phyloP scores from a whole-genome alignment of 2,329 filamentous ascomycete genomes.

The Dissoconium aciculare region DNA sequence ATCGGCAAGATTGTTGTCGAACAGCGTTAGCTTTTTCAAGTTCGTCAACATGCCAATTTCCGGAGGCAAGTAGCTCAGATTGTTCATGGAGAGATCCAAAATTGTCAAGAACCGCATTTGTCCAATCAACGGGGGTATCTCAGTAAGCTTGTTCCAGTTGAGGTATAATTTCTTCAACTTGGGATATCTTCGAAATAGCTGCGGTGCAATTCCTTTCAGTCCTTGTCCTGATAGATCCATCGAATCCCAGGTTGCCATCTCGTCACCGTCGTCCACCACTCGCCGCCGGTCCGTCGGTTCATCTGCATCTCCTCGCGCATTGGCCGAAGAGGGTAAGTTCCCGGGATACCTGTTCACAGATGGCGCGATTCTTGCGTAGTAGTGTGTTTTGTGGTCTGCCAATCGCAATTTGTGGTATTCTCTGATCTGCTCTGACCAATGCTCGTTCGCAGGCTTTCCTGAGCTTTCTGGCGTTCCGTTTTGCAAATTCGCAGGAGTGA shows the following conservation, averaged over 20 bases:
- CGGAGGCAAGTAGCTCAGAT: constrained; percentile 63
- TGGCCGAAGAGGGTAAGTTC: constrained; percentile 21
- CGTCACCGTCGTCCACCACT: constrained; percentile 42
- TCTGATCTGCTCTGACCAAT: constrained; percentile 81
- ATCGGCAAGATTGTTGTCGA: constrained; percentile 74
- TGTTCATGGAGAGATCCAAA: constrained; percentile 80
- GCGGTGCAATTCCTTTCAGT: constrained; percentile 61
- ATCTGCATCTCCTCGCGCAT: constrained; percentile 36
- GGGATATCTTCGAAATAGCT: constrained; percentile 65
- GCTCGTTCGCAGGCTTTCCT: constrained; percentile 46
- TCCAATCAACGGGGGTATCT: constrained; percentile 68
- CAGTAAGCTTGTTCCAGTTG: constrained; percentile 76
- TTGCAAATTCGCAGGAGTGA: constrained; percentile 42
- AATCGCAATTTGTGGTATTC: constrained; percentile 19
- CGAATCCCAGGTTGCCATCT: constrained; percentile 61
- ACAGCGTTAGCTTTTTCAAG: constrained; percentile 68
- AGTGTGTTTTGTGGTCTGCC: constrained; percentile 36
- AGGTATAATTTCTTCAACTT: constrained; percentile 89
- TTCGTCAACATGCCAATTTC: constrained; percentile 97
- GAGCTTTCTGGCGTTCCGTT: constrained; percentile 46
- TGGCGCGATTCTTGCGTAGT: constrained; percentile 56
- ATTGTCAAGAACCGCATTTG: constrained; percentile 65
- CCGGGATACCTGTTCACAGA: constrained; percentile 17
- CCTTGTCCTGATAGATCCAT: constrained; percentile 95
- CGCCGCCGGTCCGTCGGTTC: constrained; percentile 48